Base-by-base conservation (phyloP, 2,329 filamentous ascomycete genomes). In the Venturia aucupariae region DNA sequence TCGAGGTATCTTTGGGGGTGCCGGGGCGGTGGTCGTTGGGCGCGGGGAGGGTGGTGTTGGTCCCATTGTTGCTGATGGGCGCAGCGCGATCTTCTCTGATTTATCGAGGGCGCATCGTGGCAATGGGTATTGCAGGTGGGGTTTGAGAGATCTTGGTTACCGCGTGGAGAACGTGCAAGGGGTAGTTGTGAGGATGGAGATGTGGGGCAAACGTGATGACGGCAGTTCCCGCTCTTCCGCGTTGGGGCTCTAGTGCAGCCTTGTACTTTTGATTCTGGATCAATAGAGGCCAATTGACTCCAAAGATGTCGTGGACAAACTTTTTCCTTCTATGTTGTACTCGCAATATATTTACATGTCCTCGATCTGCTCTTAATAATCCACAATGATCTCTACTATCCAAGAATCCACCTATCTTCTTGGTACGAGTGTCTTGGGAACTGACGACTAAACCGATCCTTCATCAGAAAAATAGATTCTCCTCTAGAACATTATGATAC, bases 1-100 rank as follows among this genome's bases (percentile, higher is more conserved):
- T 66, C 82, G 82, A 4, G 64, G 64, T 39, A 46, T 35, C 48
- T 59, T 63, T 10, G 62, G 62, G 6, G 51, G 51, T 32, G 30
- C 27, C 4, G 27, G 15, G 27, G 51, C 51, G 27, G 30, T 4
- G 30, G 27, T 35, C 10, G 46, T 51, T 15, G 46, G 22, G 51
- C 51, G 51, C 15, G 51, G 30, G 17, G 30, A 57, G 17, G 30
- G 51, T 10, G 51, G 51, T 57, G 30, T 57, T 35, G 51, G n/a
- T n/a, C 15, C 51, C 51, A 57, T 57, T 10, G 44, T 48, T 48
- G 19, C 22, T 48, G 19, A 11, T 48, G 8, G 11, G 39, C 39
- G 13, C 39, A 41, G 13, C 39, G 39, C 13, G 39, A 41, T 41
- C 11, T 10, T 17, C 2, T 48, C 44, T 48, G 19, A 5, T 8